Conservation (phyloP, 2,329 filamentous ascomycete species). For the Massarina eburnea region DNA sequence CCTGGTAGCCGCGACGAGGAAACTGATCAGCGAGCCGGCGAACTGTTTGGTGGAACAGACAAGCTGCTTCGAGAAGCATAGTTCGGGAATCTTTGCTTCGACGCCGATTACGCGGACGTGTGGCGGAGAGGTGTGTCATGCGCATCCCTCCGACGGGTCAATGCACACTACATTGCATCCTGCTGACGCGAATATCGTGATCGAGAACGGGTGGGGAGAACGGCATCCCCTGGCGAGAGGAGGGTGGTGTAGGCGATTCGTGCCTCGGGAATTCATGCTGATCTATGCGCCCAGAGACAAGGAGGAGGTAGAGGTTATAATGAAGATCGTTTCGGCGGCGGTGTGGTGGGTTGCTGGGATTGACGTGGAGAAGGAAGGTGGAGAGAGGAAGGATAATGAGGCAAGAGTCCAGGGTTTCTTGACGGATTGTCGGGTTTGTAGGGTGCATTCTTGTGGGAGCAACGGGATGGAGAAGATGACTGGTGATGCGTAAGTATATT, state of each 20-base stretch:
- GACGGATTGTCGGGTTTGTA: conserved; percentile 31
- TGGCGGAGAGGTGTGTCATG: conserved; percentile 79
- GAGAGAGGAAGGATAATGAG: conserved; percentile 20
- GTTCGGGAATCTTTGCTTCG: conserved; percentile 71
- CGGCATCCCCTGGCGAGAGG: conserved; percentile 66
- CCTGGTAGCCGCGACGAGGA: conserved; percentile 21
- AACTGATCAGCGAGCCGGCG: conserved; percentile 22
- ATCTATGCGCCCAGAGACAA: conserved; percentile 76
- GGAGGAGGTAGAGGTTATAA: conserved; percentile 67
- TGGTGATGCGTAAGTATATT: conserved; percentile 19
- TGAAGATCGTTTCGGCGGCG: conserved; percentile 71
- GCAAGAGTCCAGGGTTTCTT: conserved; percentile 23
- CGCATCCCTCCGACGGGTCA: conserved; percentile 74
- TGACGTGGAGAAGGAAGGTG: conserved; percentile 25
- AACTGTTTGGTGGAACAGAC: conserved; percentile 54
- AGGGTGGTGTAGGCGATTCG: conserved; percentile 66
- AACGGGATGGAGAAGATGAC: conserved; percentile 29
- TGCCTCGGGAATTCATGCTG: conserved; percentile 76
- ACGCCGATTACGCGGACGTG: conserved; percentile 69
- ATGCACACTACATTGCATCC: conserved; percentile 82
- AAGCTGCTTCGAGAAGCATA: conserved; percentile 81
- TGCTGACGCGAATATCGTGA: conserved; percentile 69
- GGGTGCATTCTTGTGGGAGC: conserved; percentile 24
- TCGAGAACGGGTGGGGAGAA: conserved; percentile 80
- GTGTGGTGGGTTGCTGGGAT: conserved; percentile 65